Evolutionary conservation across 352 stramenopile species (phyloP).

Genomic region (Phytophthora uliginosa): DNA sequence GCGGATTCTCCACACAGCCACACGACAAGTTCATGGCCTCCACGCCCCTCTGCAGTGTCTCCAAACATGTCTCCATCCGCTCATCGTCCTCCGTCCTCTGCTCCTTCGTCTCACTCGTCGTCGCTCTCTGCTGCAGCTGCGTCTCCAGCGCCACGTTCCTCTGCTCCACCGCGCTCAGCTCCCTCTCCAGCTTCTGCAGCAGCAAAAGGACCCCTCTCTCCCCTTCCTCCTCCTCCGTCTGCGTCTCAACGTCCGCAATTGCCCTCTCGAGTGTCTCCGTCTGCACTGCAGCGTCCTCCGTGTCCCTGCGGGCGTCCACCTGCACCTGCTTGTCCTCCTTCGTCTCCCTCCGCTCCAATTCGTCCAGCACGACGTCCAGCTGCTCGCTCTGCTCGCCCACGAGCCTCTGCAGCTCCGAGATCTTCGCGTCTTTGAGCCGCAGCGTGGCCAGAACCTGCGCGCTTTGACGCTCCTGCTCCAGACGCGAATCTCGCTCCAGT

Average conservation of each 20-base stretch:
- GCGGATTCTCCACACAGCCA: slow-evolving; percentile 29
- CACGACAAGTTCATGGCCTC: slow-evolving; percentile 32
- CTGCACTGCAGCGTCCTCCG: slow-evolving; percentile 24
- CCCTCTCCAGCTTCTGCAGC: slow-evolving; percentile 35
- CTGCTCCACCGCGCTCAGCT: slow-evolving; percentile 30
- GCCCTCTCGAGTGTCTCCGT: slow-evolving; percentile 12
- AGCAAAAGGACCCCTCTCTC: slow-evolving; percentile 7
- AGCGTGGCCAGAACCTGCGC: slow-evolving; percentile 36
- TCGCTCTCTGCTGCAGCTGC: slow-evolving; percentile 20
- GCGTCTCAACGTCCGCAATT: slow-evolving; percentile 4
- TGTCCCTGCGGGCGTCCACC: slow-evolving; percentile 1
- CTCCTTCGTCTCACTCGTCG: slow-evolving; percentile 6
- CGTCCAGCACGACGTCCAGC: slow-evolving; percentile 40
- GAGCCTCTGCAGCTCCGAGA: slow-evolving; percentile 22
- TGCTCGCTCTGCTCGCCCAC: slow-evolving; percentile 37
- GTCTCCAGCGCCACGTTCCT: slow-evolving; percentile 35
- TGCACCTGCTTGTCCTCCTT: slow-evolving; percentile 29
- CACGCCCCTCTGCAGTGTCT: slow-evolving; percentile 31
- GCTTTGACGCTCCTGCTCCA: slow-evolving; percentile 35
- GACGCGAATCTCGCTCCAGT: slow-evolving; percentile 28
- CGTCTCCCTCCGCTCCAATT: slow-evolving; percentile 37
- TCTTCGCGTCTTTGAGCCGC: slow-evolving; percentile 29
- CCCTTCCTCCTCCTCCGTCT: slow-evolving; percentile 8
- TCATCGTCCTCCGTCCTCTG: slow-evolving; percentile 4
- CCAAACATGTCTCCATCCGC: slow-evolving; percentile 22